These are phyloP conservation scores for Colletotrichum scovillei DNA, from an alignment of 2,329 filamentous ascomycete genomes.

Conservation along the genomic window DNA sequence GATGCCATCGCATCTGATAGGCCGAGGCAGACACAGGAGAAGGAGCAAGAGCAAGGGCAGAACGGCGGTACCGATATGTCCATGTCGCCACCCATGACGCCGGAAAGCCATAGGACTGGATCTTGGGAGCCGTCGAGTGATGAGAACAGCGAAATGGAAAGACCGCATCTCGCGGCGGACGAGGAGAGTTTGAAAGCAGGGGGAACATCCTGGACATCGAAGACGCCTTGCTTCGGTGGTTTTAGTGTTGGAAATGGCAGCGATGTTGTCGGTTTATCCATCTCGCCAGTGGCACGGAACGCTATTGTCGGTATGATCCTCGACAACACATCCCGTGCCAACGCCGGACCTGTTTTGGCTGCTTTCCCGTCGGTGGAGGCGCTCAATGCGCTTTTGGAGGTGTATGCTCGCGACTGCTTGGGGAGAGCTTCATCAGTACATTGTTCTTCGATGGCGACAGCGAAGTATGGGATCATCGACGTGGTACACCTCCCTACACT, in stretches of 20 bases:
- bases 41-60: too few relatives aligned
- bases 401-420: neutral
- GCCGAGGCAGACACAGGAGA: neutral
- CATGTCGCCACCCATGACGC: neutral
- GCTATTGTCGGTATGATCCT: constrained; percentile 17
- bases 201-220: neutral
- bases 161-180: neutral
- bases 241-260: neutral
- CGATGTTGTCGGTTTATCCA: neutral
- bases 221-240: too few relatives aligned
- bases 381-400: neutral
- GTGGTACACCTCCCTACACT: constrained; percentile 16
- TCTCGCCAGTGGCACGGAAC: neutral
- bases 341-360: neutral
- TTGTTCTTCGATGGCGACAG: neutral
- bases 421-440: neutral
- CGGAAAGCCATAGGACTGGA: neutral
- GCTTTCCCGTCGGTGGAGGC: neutral
- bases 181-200: neutral
- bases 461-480: neutral
- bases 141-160: constrained; percentile 7
- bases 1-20: neutral
- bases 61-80: neutral
- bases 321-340: neutral
- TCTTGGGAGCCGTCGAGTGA: constrained; percentile 1